These are phyloP conservation scores for Xanthoceras sorbifolium DNA, from an alignment of 345 rosid species.

Conservation along the genomic window DNA sequence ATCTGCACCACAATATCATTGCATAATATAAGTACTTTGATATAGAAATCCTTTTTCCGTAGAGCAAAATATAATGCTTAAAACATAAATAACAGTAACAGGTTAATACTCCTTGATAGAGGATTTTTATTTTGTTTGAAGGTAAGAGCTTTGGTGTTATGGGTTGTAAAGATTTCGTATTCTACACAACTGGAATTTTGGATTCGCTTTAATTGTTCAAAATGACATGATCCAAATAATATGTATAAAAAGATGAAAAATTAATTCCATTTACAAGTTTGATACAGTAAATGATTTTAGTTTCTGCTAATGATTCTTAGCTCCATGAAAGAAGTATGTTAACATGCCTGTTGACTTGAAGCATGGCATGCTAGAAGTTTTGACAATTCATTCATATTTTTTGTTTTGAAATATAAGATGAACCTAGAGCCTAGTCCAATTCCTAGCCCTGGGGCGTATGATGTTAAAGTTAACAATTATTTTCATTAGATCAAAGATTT, in stretches of 20 bases:
- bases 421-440: not conserved
- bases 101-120: not conserved
- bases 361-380: not conserved
- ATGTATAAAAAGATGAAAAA: not conserved
- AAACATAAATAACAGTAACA: not conserved
- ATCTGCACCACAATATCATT: not conserved
- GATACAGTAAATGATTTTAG: not conserved
- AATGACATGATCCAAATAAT: no score
- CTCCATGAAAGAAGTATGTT: not conserved
- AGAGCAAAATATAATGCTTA: not conserved
- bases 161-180: slow-evolving; percentile 1
- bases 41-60: not conserved
- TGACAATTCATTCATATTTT: not conserved
- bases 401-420: not conserved
- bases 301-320: not conserved
- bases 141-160: not conserved
- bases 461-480: not conserved
- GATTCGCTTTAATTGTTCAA: not conserved
- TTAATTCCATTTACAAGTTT: not conserved
- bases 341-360: not conserved
- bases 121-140: not conserved
- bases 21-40: not conserved
- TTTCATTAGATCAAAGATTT: not conserved
- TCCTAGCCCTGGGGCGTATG: not conserved
- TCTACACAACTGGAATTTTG: not conserved